These are phyloP conservation scores for Dendrobium catenatum DNA, from an alignment of 106 monocot genomes.

Conservation along the genomic window DNA sequence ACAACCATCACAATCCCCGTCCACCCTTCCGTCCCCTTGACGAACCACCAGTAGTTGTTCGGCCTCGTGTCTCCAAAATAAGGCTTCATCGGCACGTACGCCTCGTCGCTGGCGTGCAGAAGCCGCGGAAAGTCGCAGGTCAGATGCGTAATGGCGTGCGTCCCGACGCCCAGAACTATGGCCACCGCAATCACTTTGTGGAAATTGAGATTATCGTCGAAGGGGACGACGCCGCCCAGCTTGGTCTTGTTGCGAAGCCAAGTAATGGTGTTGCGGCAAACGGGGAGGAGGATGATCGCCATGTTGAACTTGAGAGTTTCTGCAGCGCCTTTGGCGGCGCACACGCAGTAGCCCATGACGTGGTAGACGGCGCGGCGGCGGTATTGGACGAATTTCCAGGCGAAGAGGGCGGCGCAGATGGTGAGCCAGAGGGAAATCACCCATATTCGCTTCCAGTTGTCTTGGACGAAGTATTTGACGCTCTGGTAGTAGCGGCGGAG, in stretches of 20 bases:
- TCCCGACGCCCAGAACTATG: slow-evolving; percentile 42
- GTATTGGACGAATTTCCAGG: slow-evolving; percentile 90
- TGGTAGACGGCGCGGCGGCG: slow-evolving; percentile 57
- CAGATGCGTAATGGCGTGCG: slow-evolving; percentile 66
- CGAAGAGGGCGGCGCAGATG: slow-evolving; percentile 59
- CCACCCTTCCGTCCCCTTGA: slow-evolving; percentile 92
- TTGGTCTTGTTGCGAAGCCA: slow-evolving; percentile 80
- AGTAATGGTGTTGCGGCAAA: slow-evolving; percentile 94
- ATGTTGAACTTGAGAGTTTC: slow-evolving; percentile 98
- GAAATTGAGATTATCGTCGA: slow-evolving; percentile 92
- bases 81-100: slow-evolving; percentile 62
- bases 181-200: slow-evolving; percentile 87
- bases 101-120: slow-evolving; percentile 55
- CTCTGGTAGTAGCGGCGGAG: slow-evolving; percentile 34
- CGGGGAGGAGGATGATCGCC: slow-evolving; percentile 88
- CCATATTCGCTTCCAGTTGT: slow-evolving; percentile 87
- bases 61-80: slow-evolving; percentile 64
- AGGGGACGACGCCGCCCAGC: slow-evolving; percentile 53
- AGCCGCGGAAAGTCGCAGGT: slow-evolving; percentile 92
- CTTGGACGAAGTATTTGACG: slow-evolving; percentile 58
- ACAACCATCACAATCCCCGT: slow-evolving; percentile 87
- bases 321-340: slow-evolving; percentile 84
- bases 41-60: slow-evolving; percentile 95
- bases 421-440: slow-evolving; percentile 68
- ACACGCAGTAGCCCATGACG: slow-evolving; percentile 95